Evolutionary conservation across 106 monocot species (phyloP).

Genomic region (Dioscorea dumetorum): DNA sequence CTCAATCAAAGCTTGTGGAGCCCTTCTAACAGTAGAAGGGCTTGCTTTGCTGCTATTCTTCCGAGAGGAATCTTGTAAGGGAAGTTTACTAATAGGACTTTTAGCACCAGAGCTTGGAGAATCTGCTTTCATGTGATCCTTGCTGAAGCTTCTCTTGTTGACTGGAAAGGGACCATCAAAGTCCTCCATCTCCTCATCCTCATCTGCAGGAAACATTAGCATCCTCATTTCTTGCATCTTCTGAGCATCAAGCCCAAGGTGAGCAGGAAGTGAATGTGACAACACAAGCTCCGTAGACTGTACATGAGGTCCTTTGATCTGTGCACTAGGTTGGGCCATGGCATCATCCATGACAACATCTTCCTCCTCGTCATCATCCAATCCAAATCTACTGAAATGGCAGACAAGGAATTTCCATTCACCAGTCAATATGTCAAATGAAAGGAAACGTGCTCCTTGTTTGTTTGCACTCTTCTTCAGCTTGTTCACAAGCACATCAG

Average conservation of each 20-base stretch:
- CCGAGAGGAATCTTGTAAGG: constrained; percentile 35
- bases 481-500: constrained; percentile 13
- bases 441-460: constrained; percentile 75
- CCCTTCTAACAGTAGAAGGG: constrained; percentile 27
- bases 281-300: constrained; percentile 24
- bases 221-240: constrained; percentile 95
- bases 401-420: constrained; percentile 79
- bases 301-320: constrained; percentile 18
- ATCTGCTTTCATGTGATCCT: constrained; percentile 32
- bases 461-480: constrained; percentile 37
- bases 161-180: constrained; percentile 29
- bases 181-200: constrained; percentile 50
- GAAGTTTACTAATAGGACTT: constrained; percentile 30
- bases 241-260: constrained; percentile 83
- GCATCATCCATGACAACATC: constrained; percentile 62
- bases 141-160: constrained; percentile 21
- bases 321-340: constrained; percentile 17
- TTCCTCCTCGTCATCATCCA: constrained; percentile 76
- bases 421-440: constrained; percentile 43
- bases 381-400: constrained; percentile 95
- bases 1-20: constrained; percentile 57
- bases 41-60: constrained; percentile 32
- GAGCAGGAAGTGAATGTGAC: constrained; percentile 96
- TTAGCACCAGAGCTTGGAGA: constrained; percentile 51
- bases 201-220: constrained; percentile 71